Conservation (phyloP, 169 alveolate genomes). For the Sarcocystis neurona region DNA sequence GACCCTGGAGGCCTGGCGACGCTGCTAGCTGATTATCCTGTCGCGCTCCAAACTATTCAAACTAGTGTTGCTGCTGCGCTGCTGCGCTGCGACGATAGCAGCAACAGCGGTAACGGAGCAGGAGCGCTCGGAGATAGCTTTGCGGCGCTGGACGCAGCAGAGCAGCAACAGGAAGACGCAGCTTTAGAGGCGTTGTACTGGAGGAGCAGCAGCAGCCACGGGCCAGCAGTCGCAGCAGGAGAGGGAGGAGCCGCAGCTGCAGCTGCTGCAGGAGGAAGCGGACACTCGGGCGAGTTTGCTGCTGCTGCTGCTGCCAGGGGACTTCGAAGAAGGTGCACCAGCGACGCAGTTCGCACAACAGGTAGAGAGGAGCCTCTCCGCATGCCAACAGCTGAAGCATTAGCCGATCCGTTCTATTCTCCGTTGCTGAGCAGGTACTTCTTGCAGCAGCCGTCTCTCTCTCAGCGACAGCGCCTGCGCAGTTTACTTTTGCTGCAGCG, state of each 20-base stretch:
- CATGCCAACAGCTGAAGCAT: too few relatives aligned
- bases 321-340: too few relatives aligned
- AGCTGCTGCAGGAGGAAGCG: slow-evolving; percentile 47
- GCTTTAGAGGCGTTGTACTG: slow-evolving; percentile 23
- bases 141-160: too few relatives aligned
- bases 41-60: slow-evolving; percentile 34
- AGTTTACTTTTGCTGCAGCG: too few relatives aligned
- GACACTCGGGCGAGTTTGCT: too few relatives aligned
- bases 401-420: slow-evolving; percentile 9
- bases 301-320: too few relatives aligned
- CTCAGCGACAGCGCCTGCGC: too few relatives aligned
- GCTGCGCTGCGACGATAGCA: too few relatives aligned
- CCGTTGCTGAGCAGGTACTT: slow-evolving; percentile 9
- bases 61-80: slow-evolving; percentile 37
- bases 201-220: not conserved
- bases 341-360: too few relatives aligned
- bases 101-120: too few relatives aligned
- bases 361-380: too few relatives aligned
- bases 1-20: slow-evolving; percentile 35
- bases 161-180: slow-evolving; percentile 26
- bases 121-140: too few relatives aligned
- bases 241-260: slow-evolving; percentile 46
- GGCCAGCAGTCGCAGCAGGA: slow-evolving; percentile 36
- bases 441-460: slow-evolving; percentile 22
- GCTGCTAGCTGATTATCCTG: slow-evolving; percentile 51